Percentiles rank a stretch among this genome's conserved stretches.
phyloP scores from a whole-genome alignment of 2,329 filamentous ascomycete genomes.

The Hypoxylon sp. region DNA sequence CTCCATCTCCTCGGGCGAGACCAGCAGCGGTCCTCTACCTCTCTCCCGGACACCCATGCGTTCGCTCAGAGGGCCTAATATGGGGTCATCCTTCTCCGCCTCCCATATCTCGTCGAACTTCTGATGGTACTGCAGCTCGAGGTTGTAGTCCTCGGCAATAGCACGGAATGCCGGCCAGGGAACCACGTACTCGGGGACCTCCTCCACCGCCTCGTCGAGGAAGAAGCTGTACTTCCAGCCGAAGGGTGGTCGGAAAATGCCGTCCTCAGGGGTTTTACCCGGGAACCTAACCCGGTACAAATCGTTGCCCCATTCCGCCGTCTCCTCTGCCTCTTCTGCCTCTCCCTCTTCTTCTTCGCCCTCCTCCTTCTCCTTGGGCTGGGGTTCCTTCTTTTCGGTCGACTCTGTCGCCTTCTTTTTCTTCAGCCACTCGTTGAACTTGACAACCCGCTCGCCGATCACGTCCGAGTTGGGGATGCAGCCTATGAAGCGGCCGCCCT shows the following conservation, averaged over 20 bases:
- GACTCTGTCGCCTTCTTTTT: constrained; percentile 55
- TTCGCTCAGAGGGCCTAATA: constrained; percentile 87
- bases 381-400: constrained; percentile 48
- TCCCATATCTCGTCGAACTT: constrained; percentile 93
- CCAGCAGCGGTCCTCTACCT: constrained; percentile 73
- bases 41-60: constrained; percentile 93
- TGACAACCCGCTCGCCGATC: constrained; percentile 81
- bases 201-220: constrained; percentile 94
- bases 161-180: constrained; percentile 98
- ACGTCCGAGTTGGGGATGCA: constrained; percentile 98
- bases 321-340: constrained; percentile 73
- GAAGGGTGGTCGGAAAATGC: constrained; percentile 92
- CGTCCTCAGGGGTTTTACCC: constrained; percentile 83
- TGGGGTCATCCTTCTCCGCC: constrained; percentile 86
- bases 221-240: constrained; percentile 99
- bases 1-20: constrained; percentile 90
- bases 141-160: constrained; percentile 94
- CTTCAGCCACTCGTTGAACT: constrained; percentile 74
- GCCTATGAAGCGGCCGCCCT: constrained; percentile 93
- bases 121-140: constrained; percentile 94
- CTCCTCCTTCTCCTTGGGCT: constrained; percentile 52
- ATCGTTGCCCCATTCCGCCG: constrained; percentile 89
- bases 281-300: constrained; percentile 94
- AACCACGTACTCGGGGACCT: constrained; percentile 96
- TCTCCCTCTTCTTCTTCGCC: constrained; percentile 56